Evolutionary conservation across 306 rosid species (phyloP).

Genomic region (Castanopsis chinensis): DNA sequence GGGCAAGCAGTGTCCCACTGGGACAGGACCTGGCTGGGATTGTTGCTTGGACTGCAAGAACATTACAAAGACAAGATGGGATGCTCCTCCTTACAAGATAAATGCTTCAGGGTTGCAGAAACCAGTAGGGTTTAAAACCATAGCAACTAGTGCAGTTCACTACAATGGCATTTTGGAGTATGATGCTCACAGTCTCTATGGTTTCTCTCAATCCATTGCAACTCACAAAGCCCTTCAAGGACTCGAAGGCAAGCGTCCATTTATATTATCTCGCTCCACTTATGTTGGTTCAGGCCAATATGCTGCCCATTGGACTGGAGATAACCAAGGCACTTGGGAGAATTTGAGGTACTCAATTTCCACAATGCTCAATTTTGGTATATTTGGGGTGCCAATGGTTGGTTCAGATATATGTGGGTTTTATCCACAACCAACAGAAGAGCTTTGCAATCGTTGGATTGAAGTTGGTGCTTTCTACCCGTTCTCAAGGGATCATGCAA

Average conservation of each 20-base stretch:
- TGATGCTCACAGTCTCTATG: conserved; percentile 93
- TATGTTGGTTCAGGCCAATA: conserved; percentile 90
- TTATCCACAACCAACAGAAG: conserved; percentile 89
- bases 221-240: conserved; percentile 86
- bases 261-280: conserved; percentile 84
- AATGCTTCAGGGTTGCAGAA: conserved; percentile 83
- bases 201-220: conserved; percentile 82
- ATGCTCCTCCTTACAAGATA: conserved; percentile 91
- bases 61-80: conserved; percentile 85
- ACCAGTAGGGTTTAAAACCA: conserved; percentile 84
- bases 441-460: conserved; percentile 96
- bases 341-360: conserved; percentile 82
- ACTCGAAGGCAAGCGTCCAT: conserved; percentile 81
- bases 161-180: conserved; percentile 86
- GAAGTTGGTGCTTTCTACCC: conserved; percentile 98
- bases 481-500: conserved; percentile 95
- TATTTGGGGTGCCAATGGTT: conserved; percentile 98
- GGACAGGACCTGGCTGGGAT: conserved; percentile 77
- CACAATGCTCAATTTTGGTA: conserved; percentile 88
- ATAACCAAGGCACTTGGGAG: conserved; percentile 87
- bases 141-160: conserved; percentile 92
- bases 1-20: conserved; percentile 63
- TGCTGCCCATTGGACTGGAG: conserved; percentile 98
- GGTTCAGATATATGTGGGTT: conserved; percentile 97
- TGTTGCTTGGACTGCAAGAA: conserved; percentile 96